Percentiles rank a stretch among this genome's conserved stretches.
These are phyloP conservation scores for Atkinsonella texensis DNA, from an alignment of 2,329 filamentous ascomycete species.

Conservation along the genomic window DNA sequence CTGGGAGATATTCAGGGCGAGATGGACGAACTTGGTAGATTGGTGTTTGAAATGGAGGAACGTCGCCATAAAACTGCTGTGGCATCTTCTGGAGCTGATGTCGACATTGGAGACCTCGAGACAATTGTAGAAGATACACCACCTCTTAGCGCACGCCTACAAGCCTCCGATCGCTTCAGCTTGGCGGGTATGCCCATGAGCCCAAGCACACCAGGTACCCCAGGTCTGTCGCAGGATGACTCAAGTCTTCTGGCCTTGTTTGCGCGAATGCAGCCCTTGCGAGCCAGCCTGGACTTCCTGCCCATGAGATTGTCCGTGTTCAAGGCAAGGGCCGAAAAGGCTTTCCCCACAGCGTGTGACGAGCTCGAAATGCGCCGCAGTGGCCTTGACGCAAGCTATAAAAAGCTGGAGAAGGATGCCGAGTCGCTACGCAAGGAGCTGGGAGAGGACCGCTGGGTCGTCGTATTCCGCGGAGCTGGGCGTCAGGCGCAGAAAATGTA, in stretches of 20 bases:
- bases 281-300: slow-evolving; percentile 87
- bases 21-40: slow-evolving; percentile 60
- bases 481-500: slow-evolving; percentile 93
- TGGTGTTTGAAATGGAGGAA: slow-evolving; percentile 98
- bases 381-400: slow-evolving; percentile 73
- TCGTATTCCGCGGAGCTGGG: slow-evolving; percentile 88
- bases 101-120: slow-evolving; percentile 79
- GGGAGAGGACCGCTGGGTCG: slow-evolving; percentile 89
- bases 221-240: slow-evolving; percentile 60
- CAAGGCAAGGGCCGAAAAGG: slow-evolving; percentile 58
- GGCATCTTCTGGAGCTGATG: slow-evolving; percentile 47
- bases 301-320: slow-evolving; percentile 91
- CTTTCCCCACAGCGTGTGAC: slow-evolving; percentile 84
- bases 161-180: slow-evolving; percentile 54
- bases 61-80: slow-evolving; percentile 71
- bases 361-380: slow-evolving; percentile 68
- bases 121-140: slow-evolving; percentile 88
- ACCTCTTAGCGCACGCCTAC: slow-evolving; percentile 36
- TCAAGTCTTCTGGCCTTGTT: slow-evolving; percentile 81
- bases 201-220: slow-evolving; percentile 45
- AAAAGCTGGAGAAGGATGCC: slow-evolving; percentile 78
- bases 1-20: slow-evolving; percentile 88
- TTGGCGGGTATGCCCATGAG: slow-evolving; percentile 51
- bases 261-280: slow-evolving; percentile 85
- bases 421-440: slow-evolving; percentile 82